Evolutionary conservation across 768 basidiomycete species (phyloP), one percentile per base, ranked within the genome.

Genomic region (Tylopilus balloui): DNA sequence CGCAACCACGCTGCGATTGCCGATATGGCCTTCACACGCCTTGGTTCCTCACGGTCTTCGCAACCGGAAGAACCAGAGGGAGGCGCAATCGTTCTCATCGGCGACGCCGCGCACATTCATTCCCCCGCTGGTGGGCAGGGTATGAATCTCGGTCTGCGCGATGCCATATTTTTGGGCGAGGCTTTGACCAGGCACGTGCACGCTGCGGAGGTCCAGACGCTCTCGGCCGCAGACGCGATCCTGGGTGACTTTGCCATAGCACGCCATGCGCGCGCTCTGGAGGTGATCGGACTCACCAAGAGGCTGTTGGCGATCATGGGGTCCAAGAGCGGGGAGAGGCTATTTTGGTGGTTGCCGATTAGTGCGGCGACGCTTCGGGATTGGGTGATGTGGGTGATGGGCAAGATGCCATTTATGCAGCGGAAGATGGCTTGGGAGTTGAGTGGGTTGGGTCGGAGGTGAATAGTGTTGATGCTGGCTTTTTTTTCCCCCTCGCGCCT

Each of bases 61-160:
- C 19, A 42, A n/a, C 2, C 28, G 1, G 51, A 43, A n/a, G 38
- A 48, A 19, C 27, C 51, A 32, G 49, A 48, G n/a, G 63, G 62
- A 2, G 58, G 55, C 0, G 57, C 19, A 0, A 48, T 68, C 34
- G 11, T 68, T 25, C 58, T 78, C 38, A 42, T 74, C 2, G 75
- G 75, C 1, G 76, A 78, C 54, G 78, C 78, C 1, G 80, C 78
- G 19, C 70, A 77, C 19, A 73, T 79, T 41, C 80, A 80, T 47
- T 76, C 79, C 1, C 78, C 80, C 4, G 69, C 71, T 2, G 78
- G 80, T 3, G 80, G 79, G 1, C 79, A 81, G 52, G 80, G 80
- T 7, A 77, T 81, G 78, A 80, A 80, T 51, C 71, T 81, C 21
- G 78, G 79, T 10, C 59, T 81, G 20, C 72, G 79, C 11, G 79